Base-by-base conservation (phyloP, 108 stramenopile genomes). In the Aurantiochytrium sp. region DNA sequence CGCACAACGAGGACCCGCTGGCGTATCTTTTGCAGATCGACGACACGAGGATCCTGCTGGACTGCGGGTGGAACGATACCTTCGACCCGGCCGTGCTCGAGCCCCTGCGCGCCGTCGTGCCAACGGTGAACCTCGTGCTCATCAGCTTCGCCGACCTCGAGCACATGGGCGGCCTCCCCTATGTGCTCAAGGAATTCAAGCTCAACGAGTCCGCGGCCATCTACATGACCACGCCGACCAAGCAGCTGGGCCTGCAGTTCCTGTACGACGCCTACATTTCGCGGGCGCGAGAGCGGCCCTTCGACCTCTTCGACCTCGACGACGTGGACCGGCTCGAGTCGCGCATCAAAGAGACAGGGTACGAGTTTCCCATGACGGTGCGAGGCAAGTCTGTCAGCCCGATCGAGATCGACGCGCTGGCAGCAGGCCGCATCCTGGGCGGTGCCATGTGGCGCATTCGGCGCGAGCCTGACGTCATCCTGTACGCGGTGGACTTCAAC, bases 51-150 rank as follows among this genome's bases (percentile, higher is more conserved):
- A 81, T 81, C 45, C 39, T 81, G 45, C 30, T 81, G 73, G 73
- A 81, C 73, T 81, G 73, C 73, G 73, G 73, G 1, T 81, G 73
- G 73, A 48, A 81, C 45, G 73, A 81, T 24, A 48, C 12, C 73
- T 81, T 81, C 2, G 42, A 48, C 17, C 45, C 42, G 6, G 73
- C 73, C n/a, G 24, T 48, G n/a, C 73, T 81, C 27, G 73, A 81
- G 24, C 73, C 73, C 10, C 73, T 81, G 39, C 73, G 73, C 39
- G 42, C 39, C 12, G 73, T 81, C 27, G 42, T 81, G 39, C 73
- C 73, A 17, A 81, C 73, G 12, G 73, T 81, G 39, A 30, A 81
- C 45, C 42, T 81, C 12, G 4, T 81, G 50, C 73, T 81, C 19
- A 24, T 81, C 19, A 48, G 42, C 42, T 81, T 81, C 24, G 73